Conservation (phyloP, 108 stramenopile species). For the Aurantiochytrium sp. region DNA sequence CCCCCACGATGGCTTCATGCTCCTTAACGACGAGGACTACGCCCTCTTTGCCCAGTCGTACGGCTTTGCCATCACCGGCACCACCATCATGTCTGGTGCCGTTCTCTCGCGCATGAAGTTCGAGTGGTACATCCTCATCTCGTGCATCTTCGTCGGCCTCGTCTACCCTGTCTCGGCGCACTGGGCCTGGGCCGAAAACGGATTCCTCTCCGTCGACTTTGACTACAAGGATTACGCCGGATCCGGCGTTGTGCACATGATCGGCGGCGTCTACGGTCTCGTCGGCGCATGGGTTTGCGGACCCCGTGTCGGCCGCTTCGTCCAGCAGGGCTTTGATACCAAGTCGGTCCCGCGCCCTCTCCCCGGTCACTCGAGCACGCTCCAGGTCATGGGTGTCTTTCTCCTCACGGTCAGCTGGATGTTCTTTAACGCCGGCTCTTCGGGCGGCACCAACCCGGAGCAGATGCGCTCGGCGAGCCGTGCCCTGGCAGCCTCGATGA, state of each 20-base stretch:
- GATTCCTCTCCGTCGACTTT: not conserved
- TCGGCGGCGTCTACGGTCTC: slow-evolving; percentile 34
- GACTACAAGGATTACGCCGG: not conserved
- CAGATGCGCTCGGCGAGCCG: not conserved
- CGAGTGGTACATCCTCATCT: slow-evolving; percentile 19
- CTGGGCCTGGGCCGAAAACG: slow-evolving; percentile 25
- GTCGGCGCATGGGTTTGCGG: slow-evolving; percentile 34
- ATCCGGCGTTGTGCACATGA: slow-evolving; percentile 32
- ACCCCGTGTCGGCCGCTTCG: slow-evolving; percentile 34
- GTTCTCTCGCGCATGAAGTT: slow-evolving; percentile 33
- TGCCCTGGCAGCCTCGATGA: not conserved
- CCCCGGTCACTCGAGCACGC: slow-evolving; percentile 55
- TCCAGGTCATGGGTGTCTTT: slow-evolving; percentile 76
- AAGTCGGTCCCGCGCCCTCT: not conserved
- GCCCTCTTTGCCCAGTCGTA: slow-evolving; percentile 35
- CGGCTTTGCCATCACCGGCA: slow-evolving; percentile 36
- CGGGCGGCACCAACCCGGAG: slow-evolving; percentile 45
- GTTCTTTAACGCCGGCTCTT: slow-evolving; percentile 80
- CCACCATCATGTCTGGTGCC: slow-evolving; percentile 37
- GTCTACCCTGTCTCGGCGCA: slow-evolving; percentile 32
- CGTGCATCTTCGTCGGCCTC: slow-evolving; percentile 24
- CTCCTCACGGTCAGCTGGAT: slow-evolving; percentile 88
- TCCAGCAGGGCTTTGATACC: slow-evolving; percentile 2
- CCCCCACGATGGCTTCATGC: slow-evolving; percentile 18
- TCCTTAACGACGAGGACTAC: slow-evolving; percentile 21